These are phyloP conservation scores for Cercospora berteroae DNA, from an alignment of 2,329 filamentous ascomycete species.

Conservation along the genomic window DNA sequence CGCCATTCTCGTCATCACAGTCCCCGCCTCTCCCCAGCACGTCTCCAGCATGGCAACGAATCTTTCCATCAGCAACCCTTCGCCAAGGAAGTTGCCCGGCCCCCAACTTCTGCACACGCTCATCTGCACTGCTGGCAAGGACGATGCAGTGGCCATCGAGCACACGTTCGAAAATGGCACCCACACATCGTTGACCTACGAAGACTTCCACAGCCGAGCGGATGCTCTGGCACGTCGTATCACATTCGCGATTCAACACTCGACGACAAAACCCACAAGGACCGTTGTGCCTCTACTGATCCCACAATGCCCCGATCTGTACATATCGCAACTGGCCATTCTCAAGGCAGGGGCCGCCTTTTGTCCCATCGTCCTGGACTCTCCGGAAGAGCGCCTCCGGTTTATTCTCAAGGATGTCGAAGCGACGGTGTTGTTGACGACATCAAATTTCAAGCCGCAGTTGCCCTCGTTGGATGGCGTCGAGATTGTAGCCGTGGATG, in stretches of 20 bases:
- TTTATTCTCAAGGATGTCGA: constrained; percentile 79
- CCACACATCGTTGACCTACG: constrained; percentile 58
- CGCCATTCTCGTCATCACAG: not conserved
- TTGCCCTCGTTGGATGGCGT: constrained; percentile 40
- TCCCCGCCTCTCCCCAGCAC: not conserved
- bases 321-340: constrained; percentile 72
- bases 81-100: constrained; percentile 54
- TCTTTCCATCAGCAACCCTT: constrained; percentile 59
- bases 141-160: constrained; percentile 58
- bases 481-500: constrained; percentile 46
- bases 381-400: constrained; percentile 69
- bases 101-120: constrained; percentile 62
- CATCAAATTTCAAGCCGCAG: constrained; percentile 45
- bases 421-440: constrained; percentile 67
- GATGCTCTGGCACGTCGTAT: constrained; percentile 57
- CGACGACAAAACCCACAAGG: constrained; percentile 23
- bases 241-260: constrained; percentile 29
- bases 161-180: constrained; percentile 54
- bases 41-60: constrained; percentile 13
- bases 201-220: constrained; percentile 59
- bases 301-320: constrained; percentile 73
- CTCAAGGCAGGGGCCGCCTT: constrained; percentile 82
- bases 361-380: constrained; percentile 77
- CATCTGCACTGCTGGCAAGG: constrained; percentile 48
- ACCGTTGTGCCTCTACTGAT: constrained; percentile 71